These are phyloP conservation scores for Aspergillus egyptiacus DNA, from an alignment of 495 filamentous ascomycete species.

Conservation along the genomic window DNA sequence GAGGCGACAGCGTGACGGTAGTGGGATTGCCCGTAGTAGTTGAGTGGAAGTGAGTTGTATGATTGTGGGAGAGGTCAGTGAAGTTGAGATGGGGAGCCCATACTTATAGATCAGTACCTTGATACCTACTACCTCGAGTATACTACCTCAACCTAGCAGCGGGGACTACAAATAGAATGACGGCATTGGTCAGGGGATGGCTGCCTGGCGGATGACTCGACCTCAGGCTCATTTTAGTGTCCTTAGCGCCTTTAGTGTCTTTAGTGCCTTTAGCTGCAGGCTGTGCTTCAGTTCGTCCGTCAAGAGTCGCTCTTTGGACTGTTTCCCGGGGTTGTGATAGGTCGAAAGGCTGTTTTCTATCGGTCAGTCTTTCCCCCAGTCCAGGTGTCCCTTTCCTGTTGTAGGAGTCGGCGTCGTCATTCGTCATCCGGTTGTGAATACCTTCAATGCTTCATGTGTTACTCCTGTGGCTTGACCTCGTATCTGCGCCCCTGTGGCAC, in stretches of 20 bases:
- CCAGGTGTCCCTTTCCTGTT: neutral
- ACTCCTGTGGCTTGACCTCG: conserved; percentile 4
- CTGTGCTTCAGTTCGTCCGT: conserved; percentile 4
- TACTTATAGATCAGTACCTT: too few relatives aligned
- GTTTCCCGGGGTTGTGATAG: neutral
- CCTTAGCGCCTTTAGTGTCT: too few relatives aligned
- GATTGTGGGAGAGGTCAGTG: neutral
- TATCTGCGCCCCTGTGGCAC: conserved; percentile 6
- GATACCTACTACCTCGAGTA: too few relatives aligned
- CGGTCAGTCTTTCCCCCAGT: neutral
- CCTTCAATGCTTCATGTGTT: neutral
- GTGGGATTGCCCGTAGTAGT: neutral
- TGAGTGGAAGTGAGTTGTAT: neutral
- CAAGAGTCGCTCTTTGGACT: conserved; percentile 9
- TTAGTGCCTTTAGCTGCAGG: conserved; percentile 9
- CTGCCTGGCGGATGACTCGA: conserved; percentile 16
- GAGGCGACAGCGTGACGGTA: conserved; percentile 35
- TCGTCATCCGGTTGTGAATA: too few relatives aligned
- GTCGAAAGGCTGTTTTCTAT: neutral
- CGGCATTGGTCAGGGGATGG: conserved; percentile 17
- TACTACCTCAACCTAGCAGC: too few relatives aligned
- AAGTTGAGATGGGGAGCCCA: neutral
- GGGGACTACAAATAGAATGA: conserved; percentile 10
- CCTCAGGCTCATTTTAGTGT: conserved; percentile 8
- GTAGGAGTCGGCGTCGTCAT: neutral